Evolutionary conservation across 2,329 filamentous ascomycete species (phyloP).

Genomic region (Alternaria arborescens): DNA sequence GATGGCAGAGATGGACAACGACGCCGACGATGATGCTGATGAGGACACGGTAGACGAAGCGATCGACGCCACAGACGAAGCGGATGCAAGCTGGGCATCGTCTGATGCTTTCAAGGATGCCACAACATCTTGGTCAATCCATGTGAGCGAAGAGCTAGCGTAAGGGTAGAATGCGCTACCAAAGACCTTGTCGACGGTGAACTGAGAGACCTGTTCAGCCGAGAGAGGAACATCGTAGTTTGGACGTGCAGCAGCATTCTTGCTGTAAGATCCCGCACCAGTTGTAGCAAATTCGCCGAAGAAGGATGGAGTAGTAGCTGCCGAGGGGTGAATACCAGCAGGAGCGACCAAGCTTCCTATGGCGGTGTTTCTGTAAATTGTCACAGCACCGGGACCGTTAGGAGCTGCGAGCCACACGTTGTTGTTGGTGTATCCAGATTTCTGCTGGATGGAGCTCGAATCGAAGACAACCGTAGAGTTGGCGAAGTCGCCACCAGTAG

Average conservation of each 20-base stretch:
- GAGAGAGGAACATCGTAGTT: constrained; percentile 49
- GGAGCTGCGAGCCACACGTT: constrained; percentile 56
- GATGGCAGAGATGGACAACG: constrained; percentile 17
- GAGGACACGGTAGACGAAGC: constrained; percentile 19
- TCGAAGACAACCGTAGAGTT: constrained; percentile 57
- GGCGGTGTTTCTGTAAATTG: constrained; percentile 53
- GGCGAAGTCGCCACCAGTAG: constrained; percentile 18
- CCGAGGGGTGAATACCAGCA: constrained; percentile 46
- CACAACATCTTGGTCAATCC: constrained; percentile 52
- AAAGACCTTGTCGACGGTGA: constrained; percentile 47
- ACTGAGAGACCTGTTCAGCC: constrained; percentile 46
- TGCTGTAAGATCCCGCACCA: constrained; percentile 53
- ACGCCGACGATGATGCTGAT: constrained; percentile 19
- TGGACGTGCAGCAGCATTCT: constrained; percentile 46
- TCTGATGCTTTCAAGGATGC: constrained; percentile 45
- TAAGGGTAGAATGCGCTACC: constrained; percentile 46
- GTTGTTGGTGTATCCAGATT: constrained; percentile 45
- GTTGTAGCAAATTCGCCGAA: constrained; percentile 55
- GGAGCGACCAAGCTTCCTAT: constrained; percentile 52
- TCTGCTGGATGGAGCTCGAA: constrained; percentile 49
- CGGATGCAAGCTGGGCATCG: constrained; percentile 27
- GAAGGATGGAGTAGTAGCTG: constrained; percentile 34
- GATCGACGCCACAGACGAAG: constrained; percentile 18
- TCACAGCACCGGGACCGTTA: constrained; percentile 53
- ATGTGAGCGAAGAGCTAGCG: constrained; percentile 44